A percentile compares a stretch with the other conserved stretches of the same genome.
Conservation (phyloP, 306 rosid species). For the Acmispon strigosus region DNA sequence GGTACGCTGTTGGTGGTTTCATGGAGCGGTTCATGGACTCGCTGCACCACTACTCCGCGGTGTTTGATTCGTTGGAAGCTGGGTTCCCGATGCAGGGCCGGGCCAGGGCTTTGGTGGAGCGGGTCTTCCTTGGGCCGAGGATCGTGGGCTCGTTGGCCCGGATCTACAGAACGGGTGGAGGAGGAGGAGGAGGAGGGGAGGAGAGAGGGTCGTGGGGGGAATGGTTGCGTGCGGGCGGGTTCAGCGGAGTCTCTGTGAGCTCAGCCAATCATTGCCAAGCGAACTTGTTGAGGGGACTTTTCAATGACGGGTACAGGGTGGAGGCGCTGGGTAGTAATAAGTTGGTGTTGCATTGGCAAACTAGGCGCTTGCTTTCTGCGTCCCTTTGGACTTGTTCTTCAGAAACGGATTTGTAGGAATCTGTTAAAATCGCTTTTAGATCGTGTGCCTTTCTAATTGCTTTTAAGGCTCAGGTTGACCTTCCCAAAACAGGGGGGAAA, state of each 20-base stretch:
- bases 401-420: not conserved
- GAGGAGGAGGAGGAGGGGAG: not conserved
- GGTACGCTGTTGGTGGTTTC: conserved; percentile 29
- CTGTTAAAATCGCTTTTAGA: not conserved
- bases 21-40: conserved; percentile 65
- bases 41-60: conserved; percentile 63
- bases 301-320: conserved; percentile 71
- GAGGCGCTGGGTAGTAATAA: conserved; percentile 48
- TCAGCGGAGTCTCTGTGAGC: conserved; percentile 39
- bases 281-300: conserved; percentile 57
- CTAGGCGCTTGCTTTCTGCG: conserved; percentile 63
- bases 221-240: conserved; percentile 48
- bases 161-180: conserved; percentile 29
- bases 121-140: conserved; percentile 66
- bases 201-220: conserved; percentile 52
- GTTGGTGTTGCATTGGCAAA: conserved; percentile 72
- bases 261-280: conserved; percentile 79
- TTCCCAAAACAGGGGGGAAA: not conserved
- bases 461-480: not conserved
- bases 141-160: conserved; percentile 53
- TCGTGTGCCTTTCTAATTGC: not conserved
- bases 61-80: conserved; percentile 74
- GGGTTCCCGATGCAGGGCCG: conserved; percentile 66
- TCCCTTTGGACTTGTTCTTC: conserved; percentile 57
- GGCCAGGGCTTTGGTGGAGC: conserved; percentile 68